phyloP scores from a whole-genome alignment of 495 filamentous ascomycete species.

The Viridothelium virens region DNA sequence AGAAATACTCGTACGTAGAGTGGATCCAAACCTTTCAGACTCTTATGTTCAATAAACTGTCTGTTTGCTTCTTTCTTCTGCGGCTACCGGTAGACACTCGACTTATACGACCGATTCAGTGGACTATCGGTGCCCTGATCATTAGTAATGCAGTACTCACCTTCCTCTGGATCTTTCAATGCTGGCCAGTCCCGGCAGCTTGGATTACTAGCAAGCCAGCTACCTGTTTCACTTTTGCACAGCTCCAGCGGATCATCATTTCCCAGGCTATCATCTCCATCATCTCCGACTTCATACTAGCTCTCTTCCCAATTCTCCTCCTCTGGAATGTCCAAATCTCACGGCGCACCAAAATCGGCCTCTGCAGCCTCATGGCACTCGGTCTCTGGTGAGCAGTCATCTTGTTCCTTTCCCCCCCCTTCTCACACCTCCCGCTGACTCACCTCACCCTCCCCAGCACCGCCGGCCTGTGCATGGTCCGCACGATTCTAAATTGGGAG shows the following conservation, averaged over 20 bases:
- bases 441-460: neutral
- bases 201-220: neutral
- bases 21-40: slow-evolving; percentile 8
- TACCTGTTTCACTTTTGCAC: neutral
- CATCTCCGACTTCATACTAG: neutral
- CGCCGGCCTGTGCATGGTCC: neutral
- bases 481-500: neutral
- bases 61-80: slow-evolving; percentile 67
- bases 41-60: slow-evolving; percentile 54
- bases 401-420: neutral
- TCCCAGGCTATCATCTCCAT: slow-evolving; percentile 3
- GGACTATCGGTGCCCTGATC: neutral
- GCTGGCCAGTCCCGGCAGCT: neutral
- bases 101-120: neutral
- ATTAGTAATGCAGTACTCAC: neutral
- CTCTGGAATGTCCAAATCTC: slow-evolving; percentile 1
- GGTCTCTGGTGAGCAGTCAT: neutral
- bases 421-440: neutral
- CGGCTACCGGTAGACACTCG: slow-evolving; percentile 56
- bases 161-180: slow-evolving; percentile 5
- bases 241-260: neutral
- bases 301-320: neutral
- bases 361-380: neutral
- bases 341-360: neutral
- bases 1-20: neutral